Base-by-base conservation (phyloP, 2,329 filamentous ascomycete species). In the Magnaporthales sp. region DNA sequence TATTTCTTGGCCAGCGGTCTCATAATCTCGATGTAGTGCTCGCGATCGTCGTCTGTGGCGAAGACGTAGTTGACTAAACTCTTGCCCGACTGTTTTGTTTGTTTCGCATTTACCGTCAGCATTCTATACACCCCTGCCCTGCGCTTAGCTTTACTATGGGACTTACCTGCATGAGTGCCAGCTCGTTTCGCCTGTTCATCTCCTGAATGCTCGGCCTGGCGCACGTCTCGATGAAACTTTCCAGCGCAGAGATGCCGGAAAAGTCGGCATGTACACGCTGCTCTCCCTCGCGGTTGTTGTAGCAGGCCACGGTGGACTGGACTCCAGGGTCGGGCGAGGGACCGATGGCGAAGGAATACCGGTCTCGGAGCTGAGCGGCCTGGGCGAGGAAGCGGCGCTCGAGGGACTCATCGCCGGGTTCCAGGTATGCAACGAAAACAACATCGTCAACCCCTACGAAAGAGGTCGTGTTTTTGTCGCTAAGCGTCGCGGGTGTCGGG, bases 181-280 rank as follows among this genome's bases (percentile, higher is more conserved):
- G 68, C 70, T 84, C 81, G 56, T 77, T 83, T 24, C 77, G 74
- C 30, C 81, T 73, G 1, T 78, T 81, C 65, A 84, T 74, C 66
- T 81, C 78, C 0, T 77, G 78, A 8, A 84, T 79, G 22, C 80
- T 65, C 0, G 79, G 78, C 4, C 71, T 69, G 0, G 78, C 72
- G 64, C 80, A 83, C 4, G 67, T 70, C 30, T 75, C 72, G 4
- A 83, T 66, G 22, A 82, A 77, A 0, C 68, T 71, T n/a, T 78
- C 72, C 4, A 83, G 68, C 0, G 76, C 72, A 7, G 72, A 71
- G 2, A 78, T 71, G 1, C 69, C 69, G 1, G 72, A 69, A 6
- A 80, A 66, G 19, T 79, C 77, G 0, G 74, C 68, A 0, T 75
- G 67, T 6, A 72, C 69, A 66, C 76, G 74, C 54, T 77, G 73